Base-by-base conservation (phyloP, 345 rosid species). In the Syzygium oleosum region DNA sequence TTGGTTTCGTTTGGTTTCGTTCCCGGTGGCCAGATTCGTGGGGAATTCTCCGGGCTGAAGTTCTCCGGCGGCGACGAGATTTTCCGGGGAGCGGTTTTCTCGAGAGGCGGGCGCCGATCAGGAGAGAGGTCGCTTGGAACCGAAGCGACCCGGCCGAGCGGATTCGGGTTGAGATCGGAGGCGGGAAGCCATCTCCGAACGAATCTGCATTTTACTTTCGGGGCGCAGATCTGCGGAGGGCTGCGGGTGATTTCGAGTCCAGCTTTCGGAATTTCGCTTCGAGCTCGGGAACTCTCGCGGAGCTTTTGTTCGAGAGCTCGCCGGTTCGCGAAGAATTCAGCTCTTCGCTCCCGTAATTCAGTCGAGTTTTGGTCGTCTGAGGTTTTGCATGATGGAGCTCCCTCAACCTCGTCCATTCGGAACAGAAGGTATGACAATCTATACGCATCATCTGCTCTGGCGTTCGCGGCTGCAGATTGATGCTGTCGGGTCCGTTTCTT, bases 401-500 rank as follows among this genome's bases (percentile, higher is more conserved):
- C 96, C 97, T 89, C 99, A 92, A 86, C 90, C 96, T 59, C 95
- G 97, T 86, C 88, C 95, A 58, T 95, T 92, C 46, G 97, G 94
- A 88, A 86, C 92, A 29, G 91, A 96, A 93, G 99, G 99, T 98
- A 93, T 38, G 0, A 34, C 25, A 9, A 38, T 19, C 63, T 4
- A 22, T 7, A 9, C n/a, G 46, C 46, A 22, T 12, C 61, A 56
- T 56, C 61, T 23, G 61, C 61, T 56, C 61, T 21, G 0, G n/a
- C 63, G n/a, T 23, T 25, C 80, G 12, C 6, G 49, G 49, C 38
- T 19, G 49, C 80, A 41, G 80, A 21, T 73, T 19, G 80, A 38
- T 38, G 49, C 49, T 73, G 80, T 21, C 49, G 49, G 0, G 49
- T 73, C 80, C 19, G 80, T 73, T 73, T 17, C 80, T 38, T 49